A percentile compares a stretch with the other conserved stretches of the same genome.
phyloP scores from a whole-genome alignment of 805 yeast species.

The Debaryomyces prosopidis region DNA sequence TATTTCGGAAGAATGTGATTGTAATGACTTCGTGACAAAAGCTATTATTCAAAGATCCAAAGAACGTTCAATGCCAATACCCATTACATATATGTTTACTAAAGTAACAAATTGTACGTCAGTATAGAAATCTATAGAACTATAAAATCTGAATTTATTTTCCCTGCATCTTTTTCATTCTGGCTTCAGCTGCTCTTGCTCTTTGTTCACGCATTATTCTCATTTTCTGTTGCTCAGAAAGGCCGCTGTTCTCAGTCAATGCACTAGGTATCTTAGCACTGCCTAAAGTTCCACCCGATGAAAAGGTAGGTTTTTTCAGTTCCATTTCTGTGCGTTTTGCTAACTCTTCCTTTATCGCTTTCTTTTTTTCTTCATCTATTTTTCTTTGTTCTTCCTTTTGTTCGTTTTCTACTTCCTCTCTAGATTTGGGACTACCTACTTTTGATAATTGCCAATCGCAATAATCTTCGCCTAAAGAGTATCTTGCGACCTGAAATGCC shows the following conservation, averaged over 20 bases:
- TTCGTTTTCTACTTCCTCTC: constrained; percentile 53
- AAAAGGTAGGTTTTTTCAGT: constrained; percentile 30
- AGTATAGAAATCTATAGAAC: constrained; percentile 8
- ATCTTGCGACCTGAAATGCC: constrained; percentile 69
- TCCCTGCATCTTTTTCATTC: constrained; percentile 40
- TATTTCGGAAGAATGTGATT: constrained; percentile 5
- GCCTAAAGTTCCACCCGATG: constrained; percentile 35
- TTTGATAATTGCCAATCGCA: constrained; percentile 71
- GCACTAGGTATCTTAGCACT: constrained; percentile 26
- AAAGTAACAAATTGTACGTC: constrained; percentile 7
- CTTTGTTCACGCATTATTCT: constrained; percentile 89
- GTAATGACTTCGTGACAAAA: constrained; percentile 34
- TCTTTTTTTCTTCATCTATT: constrained; percentile 40
- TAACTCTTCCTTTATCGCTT: constrained; percentile 44
- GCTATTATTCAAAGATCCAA: constrained; percentile 18
- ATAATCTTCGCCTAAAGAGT: constrained; percentile 62
- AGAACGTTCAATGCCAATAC: constrained; percentile 16
- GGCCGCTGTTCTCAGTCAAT: constrained; percentile 52
- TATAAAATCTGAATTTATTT: constrained; percentile 1
- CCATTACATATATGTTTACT: background rate
- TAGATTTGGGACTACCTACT: constrained; percentile 60
- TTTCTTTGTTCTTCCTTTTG: constrained; percentile 32
- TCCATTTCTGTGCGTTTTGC: constrained; percentile 43
- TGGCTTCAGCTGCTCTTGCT: constrained; percentile 94
- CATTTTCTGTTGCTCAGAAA: constrained; percentile 72